Conservation (phyloP, 305 asterid genomes). For the Salvia sclarea region DNA sequence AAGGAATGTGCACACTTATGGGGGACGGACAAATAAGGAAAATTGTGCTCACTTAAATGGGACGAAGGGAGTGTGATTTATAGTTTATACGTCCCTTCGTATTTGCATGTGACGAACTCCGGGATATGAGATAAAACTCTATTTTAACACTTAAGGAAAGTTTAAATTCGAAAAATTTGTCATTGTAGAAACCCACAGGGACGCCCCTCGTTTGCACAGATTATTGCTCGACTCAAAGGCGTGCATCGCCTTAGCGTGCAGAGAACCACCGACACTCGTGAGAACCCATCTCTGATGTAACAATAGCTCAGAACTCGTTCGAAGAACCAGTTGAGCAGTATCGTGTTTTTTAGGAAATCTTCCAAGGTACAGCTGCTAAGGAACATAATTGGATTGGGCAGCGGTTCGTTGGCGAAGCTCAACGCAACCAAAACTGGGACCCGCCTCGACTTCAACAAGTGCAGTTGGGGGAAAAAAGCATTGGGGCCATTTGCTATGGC, state of each 20-base stretch:
- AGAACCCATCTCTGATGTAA: slow-evolving; percentile 42
- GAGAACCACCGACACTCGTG: slow-evolving; percentile 33
- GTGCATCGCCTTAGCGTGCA: slow-evolving; percentile 59
- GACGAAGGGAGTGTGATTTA: too few species aligned
- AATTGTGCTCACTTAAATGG: too few species aligned
- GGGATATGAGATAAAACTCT: background rate
- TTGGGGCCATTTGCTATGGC: background rate
- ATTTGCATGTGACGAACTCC: background rate
- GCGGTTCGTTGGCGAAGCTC: slow-evolving; percentile 73
- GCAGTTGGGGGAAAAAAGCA: background rate
- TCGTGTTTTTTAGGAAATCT: background rate
- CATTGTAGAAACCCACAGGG: slow-evolving; percentile 66
- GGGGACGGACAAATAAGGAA: too few species aligned
- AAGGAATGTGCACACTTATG: too few species aligned
- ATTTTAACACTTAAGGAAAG: background rate
- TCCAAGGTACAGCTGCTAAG: slow-evolving; percentile 1
- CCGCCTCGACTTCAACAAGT: background rate
- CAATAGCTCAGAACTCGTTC: slow-evolving; percentile 32
- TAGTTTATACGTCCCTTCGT: background rate
- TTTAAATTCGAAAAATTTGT: slow-evolving; percentile 1
- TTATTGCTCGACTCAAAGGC: slow-evolving; percentile 74
- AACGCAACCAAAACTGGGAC: slow-evolving; percentile 25
- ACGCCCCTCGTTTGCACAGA: slow-evolving; percentile 88
- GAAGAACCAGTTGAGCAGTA: slow-evolving; percentile 2
- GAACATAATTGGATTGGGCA: slow-evolving; percentile 35